phyloP scores from a whole-genome alignment of 768 basidiomycete species.

The Hemileccinum rubropunctum region DNA sequence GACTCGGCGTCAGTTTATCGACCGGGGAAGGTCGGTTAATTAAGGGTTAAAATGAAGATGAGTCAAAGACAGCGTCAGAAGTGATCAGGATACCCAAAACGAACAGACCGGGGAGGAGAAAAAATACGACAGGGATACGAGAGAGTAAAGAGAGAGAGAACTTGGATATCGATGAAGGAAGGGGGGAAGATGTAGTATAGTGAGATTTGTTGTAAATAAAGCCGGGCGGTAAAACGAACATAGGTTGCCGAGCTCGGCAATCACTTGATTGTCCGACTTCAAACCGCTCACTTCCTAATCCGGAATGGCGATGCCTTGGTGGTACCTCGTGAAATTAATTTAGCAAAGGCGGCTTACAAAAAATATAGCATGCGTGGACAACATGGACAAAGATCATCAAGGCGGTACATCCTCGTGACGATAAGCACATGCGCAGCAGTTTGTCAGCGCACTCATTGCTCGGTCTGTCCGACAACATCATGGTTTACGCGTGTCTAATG shows the following conservation, averaged over 20 bases:
- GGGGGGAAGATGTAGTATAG: slow-evolving; percentile 29
- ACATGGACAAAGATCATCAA: slow-evolving; percentile 13
- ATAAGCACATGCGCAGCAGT: slow-evolving; percentile 15
- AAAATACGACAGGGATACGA: slow-evolving; percentile 2
- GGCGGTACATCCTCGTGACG: slow-evolving; percentile 24
- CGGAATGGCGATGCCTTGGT: slow-evolving; percentile 20
- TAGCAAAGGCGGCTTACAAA: slow-evolving; percentile 11
- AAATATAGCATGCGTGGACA: slow-evolving; percentile 19
- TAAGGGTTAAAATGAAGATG: slow-evolving; percentile 33
- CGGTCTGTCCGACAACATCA: no score
- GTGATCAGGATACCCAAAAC: neutral
- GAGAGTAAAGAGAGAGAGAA: slow-evolving; percentile 13
- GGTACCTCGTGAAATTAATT: slow-evolving; percentile 25
- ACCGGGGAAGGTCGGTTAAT: slow-evolving; percentile 41
- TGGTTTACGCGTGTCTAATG: no score
- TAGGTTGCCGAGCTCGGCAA: slow-evolving; percentile 38
- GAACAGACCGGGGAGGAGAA: neutral
- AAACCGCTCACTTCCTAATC: slow-evolving; percentile 32
- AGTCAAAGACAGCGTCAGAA: slow-evolving; percentile 11
- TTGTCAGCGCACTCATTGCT: slow-evolving; percentile 21
- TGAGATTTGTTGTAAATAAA: slow-evolving; percentile 41
- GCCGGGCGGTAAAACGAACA: slow-evolving; percentile 36
- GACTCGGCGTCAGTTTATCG: slow-evolving; percentile 41
- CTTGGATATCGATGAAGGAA: slow-evolving; percentile 29
- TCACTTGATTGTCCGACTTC: slow-evolving; percentile 35